Evolutionary conservation across 306 rosid genomes (phyloP).

Genomic region (Vicia villosa): DNA sequence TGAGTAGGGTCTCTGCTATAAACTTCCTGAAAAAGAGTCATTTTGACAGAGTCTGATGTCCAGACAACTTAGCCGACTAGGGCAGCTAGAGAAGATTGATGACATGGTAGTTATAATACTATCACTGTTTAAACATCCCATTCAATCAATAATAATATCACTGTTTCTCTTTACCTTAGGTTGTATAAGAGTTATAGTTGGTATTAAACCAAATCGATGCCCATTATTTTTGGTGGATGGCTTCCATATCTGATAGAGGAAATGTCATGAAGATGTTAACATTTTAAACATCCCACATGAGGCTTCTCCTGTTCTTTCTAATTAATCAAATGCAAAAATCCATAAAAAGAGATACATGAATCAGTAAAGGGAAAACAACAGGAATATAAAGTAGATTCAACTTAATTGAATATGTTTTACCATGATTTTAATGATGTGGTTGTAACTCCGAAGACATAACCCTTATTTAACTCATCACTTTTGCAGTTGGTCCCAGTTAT

Average conservation of each 20-base stretch:
- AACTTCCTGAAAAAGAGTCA: no score
- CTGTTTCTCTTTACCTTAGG: no score
- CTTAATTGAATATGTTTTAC: conserved; percentile 29
- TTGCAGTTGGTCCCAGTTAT: conserved; percentile 97
- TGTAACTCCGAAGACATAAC: not conserved
- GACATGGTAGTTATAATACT: no score
- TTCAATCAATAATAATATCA: no score
- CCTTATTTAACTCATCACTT: conserved; percentile 36
- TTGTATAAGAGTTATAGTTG: no score
- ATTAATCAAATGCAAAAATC: conserved; percentile 22
- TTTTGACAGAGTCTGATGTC: no score
- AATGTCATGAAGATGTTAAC: not conserved
- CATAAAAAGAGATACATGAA: not conserved
- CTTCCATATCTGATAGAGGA: conserved; percentile 11
- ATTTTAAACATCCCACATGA: conserved; percentile 10
- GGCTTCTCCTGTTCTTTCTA: not conserved
- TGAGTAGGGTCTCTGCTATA: no score
- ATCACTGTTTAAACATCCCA: no score
- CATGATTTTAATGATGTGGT: conserved; percentile 19
- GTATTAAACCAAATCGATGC: no score
- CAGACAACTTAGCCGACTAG: no score
- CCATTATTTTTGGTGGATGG: not conserved
- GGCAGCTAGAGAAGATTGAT: no score
- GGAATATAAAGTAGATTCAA: conserved; percentile 4
- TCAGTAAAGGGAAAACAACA: conserved; percentile 11